phyloP scores from a whole-genome alignment of 2,329 filamentous ascomycete genomes.

The Fusarium sp. region DNA sequence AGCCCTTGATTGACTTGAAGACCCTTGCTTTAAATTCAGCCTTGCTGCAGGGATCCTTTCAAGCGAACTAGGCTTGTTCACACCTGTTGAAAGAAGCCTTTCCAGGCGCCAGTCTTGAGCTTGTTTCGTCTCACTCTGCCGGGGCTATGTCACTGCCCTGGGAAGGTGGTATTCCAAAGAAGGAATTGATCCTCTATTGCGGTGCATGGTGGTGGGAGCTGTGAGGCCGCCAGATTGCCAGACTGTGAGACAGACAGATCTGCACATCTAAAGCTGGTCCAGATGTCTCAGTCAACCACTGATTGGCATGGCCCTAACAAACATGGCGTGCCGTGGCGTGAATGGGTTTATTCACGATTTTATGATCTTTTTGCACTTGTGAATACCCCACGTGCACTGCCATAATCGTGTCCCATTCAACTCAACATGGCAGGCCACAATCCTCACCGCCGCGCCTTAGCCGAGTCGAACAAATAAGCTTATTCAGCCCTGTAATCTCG shows the following conservation, averaged over 20 bases:
- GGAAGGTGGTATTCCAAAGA: background rate
- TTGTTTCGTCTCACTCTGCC: background rate
- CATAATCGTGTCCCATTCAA: background rate
- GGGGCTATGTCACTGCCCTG: background rate
- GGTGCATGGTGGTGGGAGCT: no score
- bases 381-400: no score
- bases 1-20: background rate
- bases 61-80: conserved; percentile 1
- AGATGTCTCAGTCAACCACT: no score
- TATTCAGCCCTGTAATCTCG: conserved; percentile 8
- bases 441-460: background rate
- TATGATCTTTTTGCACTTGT: no score
- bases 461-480: background rate
- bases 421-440: background rate
- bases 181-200: background rate
- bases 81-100: background rate
- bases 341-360: no score
- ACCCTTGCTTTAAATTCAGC: conserved; percentile 12
- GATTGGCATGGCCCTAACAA: no score
- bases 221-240: background rate
- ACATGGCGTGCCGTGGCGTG: no score
- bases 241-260: no score
- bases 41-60: conserved; percentile 6
- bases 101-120: background rate
- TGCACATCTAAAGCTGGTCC: no score